phyloP scores from a whole-genome alignment of 768 basidiomycete species.

The Mycena haematopus region DNA sequence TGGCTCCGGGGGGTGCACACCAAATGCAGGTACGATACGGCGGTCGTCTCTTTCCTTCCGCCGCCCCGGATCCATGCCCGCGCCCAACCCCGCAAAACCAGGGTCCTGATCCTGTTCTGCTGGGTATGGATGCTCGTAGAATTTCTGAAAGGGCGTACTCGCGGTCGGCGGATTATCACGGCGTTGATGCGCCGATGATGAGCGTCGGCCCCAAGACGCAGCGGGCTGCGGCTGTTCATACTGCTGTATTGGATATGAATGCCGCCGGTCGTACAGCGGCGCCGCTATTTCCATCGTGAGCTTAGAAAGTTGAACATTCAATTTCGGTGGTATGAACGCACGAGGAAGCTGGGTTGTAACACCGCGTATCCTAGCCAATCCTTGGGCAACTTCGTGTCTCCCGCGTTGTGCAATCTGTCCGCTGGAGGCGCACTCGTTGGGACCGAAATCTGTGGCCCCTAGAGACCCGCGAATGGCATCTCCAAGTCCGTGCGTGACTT shows the following conservation, averaged over 20 bases:
- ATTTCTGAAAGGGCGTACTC: conserved; percentile 23
- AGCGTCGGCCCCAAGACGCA: conserved; percentile 8
- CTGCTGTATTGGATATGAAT: conserved; percentile 26
- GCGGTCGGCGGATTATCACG: conserved; percentile 21
- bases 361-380: conserved; percentile 25
- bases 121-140: conserved; percentile 26
- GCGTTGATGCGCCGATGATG: conserved; percentile 9
- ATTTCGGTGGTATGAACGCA: conserved; percentile 1
- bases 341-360: conserved; percentile 19
- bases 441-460: conserved; percentile 20
- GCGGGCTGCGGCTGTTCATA: conserved; percentile 17
- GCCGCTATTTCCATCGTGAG: conserved; percentile 14
- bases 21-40: conserved; percentile 10
- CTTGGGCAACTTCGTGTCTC: conserved; percentile 26
- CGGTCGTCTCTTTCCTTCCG: conserved; percentile 23
- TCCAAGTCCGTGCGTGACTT: conserved; percentile 24
- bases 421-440: conserved; percentile 17
- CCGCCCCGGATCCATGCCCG: conserved; percentile 11
- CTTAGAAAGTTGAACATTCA: neutral
- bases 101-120: conserved; percentile 21
- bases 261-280: conserved; percentile 26
- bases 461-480: conserved; percentile 28
- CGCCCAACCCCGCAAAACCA: conserved; percentile 29
- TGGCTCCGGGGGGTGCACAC: conserved; percentile 2
- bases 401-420: conserved; percentile 27